Evolutionary conservation across 176 grass and related monocot species (phyloP), one percentile per base, ranked within the genome.

Genomic region (Oryza punctata): DNA sequence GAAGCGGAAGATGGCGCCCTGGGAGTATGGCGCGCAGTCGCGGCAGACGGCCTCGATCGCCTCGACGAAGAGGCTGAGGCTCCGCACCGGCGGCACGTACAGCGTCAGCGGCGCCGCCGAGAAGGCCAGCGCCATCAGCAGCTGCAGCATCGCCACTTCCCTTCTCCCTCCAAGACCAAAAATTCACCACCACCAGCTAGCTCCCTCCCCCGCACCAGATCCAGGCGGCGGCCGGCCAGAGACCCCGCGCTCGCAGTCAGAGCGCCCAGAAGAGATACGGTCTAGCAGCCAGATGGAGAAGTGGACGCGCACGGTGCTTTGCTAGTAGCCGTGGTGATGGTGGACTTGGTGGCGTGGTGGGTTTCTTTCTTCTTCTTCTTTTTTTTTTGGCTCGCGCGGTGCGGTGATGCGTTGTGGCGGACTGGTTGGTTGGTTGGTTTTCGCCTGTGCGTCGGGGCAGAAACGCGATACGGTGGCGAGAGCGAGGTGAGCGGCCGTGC

Each of bases 61-160:
- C 78, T 94, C 81, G 63, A 97, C 84, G 88, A 97, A 97, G 12
- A 90, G 92, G 81, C 87, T 94, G 69, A 97, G 88, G 88, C 87
- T 92, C 26, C 94, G 90, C 52, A 97, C 90, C 12, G 94, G 90
- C 69, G 94, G 94, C 76, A 97, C 67, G 88, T 97, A 97, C 12
- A 97, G 90, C 92, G 92, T 94, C 40, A 97, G 83, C 69, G 94
- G 94, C 83, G 94, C 94, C 35, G 92, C 94, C 90, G 94, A 92
- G 85, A 94, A 92, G 75, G 92, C 90, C 83, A 92, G 77, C 72
- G 94, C 94, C 70, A 94, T 85, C 35, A 97, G 77, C 77, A 97
- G 76, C 88, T 94, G 94, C 72, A 94, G 65, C 94, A 97, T 97
- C 86, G 50, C 49, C 30, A 16, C 9, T n/a, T 0, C 26, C 26